Base-by-base conservation (phyloP, 179 eudicot genomes). In the Beta corolliflora region DNA sequence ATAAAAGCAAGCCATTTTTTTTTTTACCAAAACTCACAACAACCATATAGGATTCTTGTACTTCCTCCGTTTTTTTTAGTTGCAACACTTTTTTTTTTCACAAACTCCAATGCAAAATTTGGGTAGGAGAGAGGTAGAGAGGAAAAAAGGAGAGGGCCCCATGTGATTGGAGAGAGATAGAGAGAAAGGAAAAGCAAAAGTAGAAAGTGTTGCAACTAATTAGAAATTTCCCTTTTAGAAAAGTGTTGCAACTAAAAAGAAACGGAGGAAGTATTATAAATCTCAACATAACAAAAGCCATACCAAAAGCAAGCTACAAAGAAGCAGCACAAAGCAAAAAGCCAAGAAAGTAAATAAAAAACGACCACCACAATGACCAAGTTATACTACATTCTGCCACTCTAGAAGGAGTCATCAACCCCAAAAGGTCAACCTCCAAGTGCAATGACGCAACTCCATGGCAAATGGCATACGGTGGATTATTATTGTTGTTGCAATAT, bases 351-450 rank as follows among this genome's bases (percentile, higher is more conserved):
- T 2, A 10, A 45, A 46, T 14, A 0, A 41, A 64, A 29, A 16
- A 52, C 36, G 48, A 66, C 73, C 18, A 77, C 46, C 50, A 77
- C 18, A 77, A 52, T 46, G n/a, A 66, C 48, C 65, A 1, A 29
- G 6, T 23, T 77, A 77, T 77, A 77, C 63, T 77, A 77, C 80
- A 77, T 77, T 25, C 13, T 21, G 25, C 46, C 46, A 25, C 58
- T 52, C 16, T 19, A 12, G 52, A 46, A 5, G 7, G 50, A 53
- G 3, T 48, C 21, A 8, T 3, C 25, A 50, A 31, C 72, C 21
- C 61, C 13, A 8, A n/a, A 50, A 63, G 59, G 23, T 48, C 9
- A 15, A n/a, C 45, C 71, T 16, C 25, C 72, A 15, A 55, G 59
- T 73, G 12, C n/a, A 64, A 70, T 71, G n/a, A 21, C 69, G 44